Evolutionary conservation across 163 green algal species (phyloP).

Genomic region (Scenedesmus sp.): DNA sequence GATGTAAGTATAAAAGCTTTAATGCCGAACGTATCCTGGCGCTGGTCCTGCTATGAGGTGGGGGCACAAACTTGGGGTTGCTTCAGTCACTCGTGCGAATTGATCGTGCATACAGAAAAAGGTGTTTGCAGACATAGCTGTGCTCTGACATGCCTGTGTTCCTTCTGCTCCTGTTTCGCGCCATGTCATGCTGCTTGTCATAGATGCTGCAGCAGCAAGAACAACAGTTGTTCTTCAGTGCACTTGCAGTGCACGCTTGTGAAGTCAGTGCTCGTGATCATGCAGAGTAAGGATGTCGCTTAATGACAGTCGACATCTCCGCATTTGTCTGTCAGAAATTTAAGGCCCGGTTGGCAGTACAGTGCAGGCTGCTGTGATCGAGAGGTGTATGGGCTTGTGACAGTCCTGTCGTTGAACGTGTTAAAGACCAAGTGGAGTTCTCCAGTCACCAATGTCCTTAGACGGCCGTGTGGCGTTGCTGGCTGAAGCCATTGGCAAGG

Average conservation of each 20-base stretch:
- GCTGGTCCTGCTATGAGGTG: not conserved
- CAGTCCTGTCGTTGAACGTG: no score
- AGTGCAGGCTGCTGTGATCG: no score
- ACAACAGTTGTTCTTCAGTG: no score
- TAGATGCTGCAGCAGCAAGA: not conserved
- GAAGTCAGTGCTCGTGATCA: no score
- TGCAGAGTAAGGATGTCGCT: no score
- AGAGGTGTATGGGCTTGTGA: no score
- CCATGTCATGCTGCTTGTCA: slow-evolving; percentile 1
- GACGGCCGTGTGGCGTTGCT: not conserved
- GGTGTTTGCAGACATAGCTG: not conserved
- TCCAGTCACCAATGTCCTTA: not conserved
- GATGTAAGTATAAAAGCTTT: not conserved
- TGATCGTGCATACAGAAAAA: not conserved
- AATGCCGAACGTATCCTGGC: not conserved
- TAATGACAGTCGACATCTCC: no score
- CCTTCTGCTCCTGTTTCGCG: not conserved
- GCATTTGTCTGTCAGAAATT: no score
- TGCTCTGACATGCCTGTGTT: no score
- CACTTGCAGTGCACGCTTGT: no score
- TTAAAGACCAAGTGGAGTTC: slow-evolving; percentile 8
- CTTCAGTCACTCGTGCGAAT: not conserved
- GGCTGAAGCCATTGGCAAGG: slow-evolving; percentile 40
- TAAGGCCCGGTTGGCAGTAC: no score
- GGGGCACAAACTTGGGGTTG: not conserved